These are phyloP conservation scores for Ceratobasidium sp. DNA, from an alignment of 1,284 basidiomycete species.

Conservation along the genomic window DNA sequence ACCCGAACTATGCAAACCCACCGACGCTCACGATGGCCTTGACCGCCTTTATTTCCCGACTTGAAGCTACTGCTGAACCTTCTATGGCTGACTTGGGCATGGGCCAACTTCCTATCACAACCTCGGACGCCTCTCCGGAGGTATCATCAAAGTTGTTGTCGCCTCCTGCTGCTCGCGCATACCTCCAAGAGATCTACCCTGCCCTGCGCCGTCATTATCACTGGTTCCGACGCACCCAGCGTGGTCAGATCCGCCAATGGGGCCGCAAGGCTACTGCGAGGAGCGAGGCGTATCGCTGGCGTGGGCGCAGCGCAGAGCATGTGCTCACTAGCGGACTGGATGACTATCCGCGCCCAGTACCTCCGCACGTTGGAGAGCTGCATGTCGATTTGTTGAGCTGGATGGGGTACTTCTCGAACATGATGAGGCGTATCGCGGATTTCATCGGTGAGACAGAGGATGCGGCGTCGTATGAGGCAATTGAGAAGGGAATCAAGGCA, in stretches of 20 bases:
- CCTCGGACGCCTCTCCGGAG: slow-evolving; percentile 44
- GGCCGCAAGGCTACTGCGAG: slow-evolving; percentile 82
- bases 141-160: slow-evolving; percentile 61
- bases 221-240: slow-evolving; percentile 94
- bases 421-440: slow-evolving; percentile 86
- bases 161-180: slow-evolving; percentile 70
- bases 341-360: slow-evolving; percentile 86
- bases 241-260: slow-evolving; percentile 92
- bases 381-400: slow-evolving; percentile 93
- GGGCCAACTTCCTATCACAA: slow-evolving; percentile 51
- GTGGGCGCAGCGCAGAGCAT: slow-evolving; percentile 87
- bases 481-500: slow-evolving; percentile 80
- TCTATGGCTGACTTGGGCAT: slow-evolving; percentile 68
- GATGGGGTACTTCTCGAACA: slow-evolving; percentile 93
- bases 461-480: slow-evolving; percentile 74
- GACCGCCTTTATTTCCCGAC: slow-evolving; percentile 83
- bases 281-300: slow-evolving; percentile 92
- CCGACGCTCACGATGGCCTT: slow-evolving; percentile 93
- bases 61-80: slow-evolving; percentile 68
- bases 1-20: slow-evolving; percentile 92
- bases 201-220: slow-evolving; percentile 90
- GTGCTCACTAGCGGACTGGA: slow-evolving; percentile 95
- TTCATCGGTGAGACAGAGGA: slow-evolving; percentile 88
- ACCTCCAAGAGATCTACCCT: slow-evolving; percentile 81
- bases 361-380: slow-evolving; percentile 89